Conservation (phyloP, 2,329 filamentous ascomycete species). For the Nigrospora oryzae region DNA sequence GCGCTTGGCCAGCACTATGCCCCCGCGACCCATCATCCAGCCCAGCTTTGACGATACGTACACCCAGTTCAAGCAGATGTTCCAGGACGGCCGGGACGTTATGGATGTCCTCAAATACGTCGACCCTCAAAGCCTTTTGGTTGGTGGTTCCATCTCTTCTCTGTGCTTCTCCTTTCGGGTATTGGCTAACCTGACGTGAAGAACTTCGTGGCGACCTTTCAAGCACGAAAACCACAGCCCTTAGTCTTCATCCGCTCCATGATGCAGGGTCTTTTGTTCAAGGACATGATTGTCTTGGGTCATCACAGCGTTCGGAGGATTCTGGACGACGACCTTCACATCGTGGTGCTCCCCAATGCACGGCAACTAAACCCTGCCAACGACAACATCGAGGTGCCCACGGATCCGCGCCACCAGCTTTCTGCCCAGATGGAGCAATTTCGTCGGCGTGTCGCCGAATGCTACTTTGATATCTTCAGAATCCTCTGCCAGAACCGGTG, state of each 20-base stretch:
- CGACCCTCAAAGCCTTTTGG: constrained; percentile 62
- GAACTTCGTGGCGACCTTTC: constrained; percentile 68
- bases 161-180: no score
- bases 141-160: constrained; percentile 25
- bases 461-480: constrained; percentile 76
- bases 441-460: constrained; percentile 51
- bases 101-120: constrained; percentile 59
- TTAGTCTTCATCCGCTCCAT: constrained; percentile 76
- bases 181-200: constrained; percentile 24
- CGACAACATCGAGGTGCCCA: constrained; percentile 66
- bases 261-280: constrained; percentile 67
- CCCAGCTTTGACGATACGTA: constrained; percentile 66
- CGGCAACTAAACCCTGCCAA: constrained; percentile 64
- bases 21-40: constrained; percentile 81
- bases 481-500: constrained; percentile 86
- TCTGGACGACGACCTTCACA: constrained; percentile 72
- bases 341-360: constrained; percentile 65
- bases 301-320: constrained; percentile 63
- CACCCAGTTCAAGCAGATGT: constrained; percentile 59
- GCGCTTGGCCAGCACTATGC: constrained; percentile 87
- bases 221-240: constrained; percentile 73
- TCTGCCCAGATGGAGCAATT: constrained; percentile 66
- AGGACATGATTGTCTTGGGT: constrained; percentile 61
- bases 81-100: constrained; percentile 62
- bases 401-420: constrained; percentile 66